These are phyloP conservation scores for Ganoderma sinense DNA, from an alignment of 1,284 basidiomycete species.

Conservation along the genomic window DNA sequence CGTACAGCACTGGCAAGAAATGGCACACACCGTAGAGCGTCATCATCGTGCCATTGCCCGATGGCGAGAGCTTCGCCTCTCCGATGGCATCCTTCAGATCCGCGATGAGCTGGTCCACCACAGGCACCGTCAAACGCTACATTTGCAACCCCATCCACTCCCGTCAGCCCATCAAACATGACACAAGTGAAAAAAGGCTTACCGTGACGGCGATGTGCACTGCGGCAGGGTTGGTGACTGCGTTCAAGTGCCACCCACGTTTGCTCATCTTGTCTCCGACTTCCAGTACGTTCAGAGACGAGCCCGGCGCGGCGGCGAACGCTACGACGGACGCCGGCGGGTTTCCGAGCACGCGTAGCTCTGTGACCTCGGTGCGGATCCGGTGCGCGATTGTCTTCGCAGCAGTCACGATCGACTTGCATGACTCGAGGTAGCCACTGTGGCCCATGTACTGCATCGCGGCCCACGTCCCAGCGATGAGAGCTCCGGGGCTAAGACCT, in stretches of 20 bases:
- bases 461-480: conserved; percentile 97
- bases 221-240: conserved; percentile 79
- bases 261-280: conserved; percentile 91
- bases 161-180: not conserved
- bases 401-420: conserved; percentile 82
- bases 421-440: conserved; percentile 93
- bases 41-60: conserved; percentile 84
- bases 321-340: conserved; percentile 93
- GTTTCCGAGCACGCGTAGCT: conserved; percentile 88
- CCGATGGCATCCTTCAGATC: conserved; percentile 83
- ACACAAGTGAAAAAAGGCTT: conserved; percentile 37
- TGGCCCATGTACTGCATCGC: conserved; percentile 93
- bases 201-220: conserved; percentile 97
- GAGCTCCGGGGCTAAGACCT: conserved; percentile 77
- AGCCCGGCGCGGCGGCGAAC: conserved; percentile 69
- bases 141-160: not conserved
- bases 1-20: not conserved
- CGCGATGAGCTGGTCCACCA: conserved; percentile 80
- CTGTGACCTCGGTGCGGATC: conserved; percentile 75
- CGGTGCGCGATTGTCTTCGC: conserved; percentile 72
- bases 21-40: conserved; percentile 80
- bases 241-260: conserved; percentile 92
- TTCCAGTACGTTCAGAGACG: conserved; percentile 77
- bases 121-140: conserved; percentile 79
- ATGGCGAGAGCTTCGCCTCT: conserved; percentile 64